A percentile compares a stretch with the other conserved stretches of the same genome.
Conservation (phyloP, 2,329 filamentous ascomycete genomes). For the Clarireedia homoeocarpa region DNA sequence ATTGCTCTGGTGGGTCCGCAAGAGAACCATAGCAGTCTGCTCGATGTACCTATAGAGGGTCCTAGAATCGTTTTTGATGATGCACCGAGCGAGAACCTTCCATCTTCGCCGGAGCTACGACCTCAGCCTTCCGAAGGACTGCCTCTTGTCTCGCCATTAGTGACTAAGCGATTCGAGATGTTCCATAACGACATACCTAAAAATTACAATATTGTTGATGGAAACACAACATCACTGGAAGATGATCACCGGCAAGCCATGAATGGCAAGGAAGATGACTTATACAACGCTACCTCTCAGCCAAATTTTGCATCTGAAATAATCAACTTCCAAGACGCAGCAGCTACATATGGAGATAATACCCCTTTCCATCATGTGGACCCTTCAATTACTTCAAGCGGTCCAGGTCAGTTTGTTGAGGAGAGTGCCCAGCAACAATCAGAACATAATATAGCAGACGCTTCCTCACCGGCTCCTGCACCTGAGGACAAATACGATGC, state of each 20-base stretch:
- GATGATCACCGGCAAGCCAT: background rate
- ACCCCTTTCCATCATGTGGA: background rate
- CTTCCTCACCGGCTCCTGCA: background rate
- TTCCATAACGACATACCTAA: background rate
- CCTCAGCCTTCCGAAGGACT: constrained; percentile 24
- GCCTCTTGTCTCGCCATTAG: constrained; percentile 23
- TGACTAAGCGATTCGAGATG: constrained; percentile 10
- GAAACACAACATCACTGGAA: background rate
- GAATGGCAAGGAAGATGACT: constrained; percentile 8
- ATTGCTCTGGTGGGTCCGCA: no score
- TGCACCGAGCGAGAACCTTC: background rate
- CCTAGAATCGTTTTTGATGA: no score
- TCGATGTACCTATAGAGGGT: no score
- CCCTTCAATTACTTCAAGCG: background rate
- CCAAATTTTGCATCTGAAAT: background rate
- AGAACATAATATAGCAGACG: background rate
- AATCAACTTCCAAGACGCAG: background rate
- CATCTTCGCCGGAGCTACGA: constrained; percentile 19
- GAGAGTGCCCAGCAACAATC: background rate
- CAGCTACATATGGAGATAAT: background rate
- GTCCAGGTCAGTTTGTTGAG: background rate
- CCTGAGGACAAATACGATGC: background rate
- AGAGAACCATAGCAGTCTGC: no score
- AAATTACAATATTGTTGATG: background rate
- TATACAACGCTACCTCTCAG: constrained; percentile 16